These are phyloP conservation scores for Ophiostoma populinum DNA, from an alignment of 2,329 filamentous ascomycete genomes.

Conservation along the genomic window DNA sequence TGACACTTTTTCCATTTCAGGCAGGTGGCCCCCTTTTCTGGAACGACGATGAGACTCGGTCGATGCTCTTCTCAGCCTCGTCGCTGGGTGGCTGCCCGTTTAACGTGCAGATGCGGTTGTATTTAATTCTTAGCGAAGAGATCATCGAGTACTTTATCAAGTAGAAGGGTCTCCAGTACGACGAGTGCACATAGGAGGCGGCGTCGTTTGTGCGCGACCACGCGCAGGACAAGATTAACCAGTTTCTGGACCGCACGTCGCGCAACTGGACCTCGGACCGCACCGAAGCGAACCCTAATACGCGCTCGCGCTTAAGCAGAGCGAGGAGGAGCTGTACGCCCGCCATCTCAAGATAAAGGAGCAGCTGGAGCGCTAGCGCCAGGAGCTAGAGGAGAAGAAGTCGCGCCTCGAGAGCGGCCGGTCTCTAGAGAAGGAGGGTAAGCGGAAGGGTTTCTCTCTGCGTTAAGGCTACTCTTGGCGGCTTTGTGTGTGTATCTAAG, in stretches of 20 bases:
- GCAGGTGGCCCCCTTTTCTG: too few species aligned
- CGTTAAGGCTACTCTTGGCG: conserved; percentile 55
- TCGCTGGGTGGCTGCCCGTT: too few species aligned
- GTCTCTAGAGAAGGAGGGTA: conserved; percentile 92
- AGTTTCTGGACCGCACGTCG: conserved; percentile 68
- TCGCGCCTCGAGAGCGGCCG: conserved; percentile 82
- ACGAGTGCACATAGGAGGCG: conserved; percentile 85
- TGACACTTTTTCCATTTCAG: too few species aligned
- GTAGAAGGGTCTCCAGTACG: conserved; percentile 89
- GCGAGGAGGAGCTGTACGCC: conserved; percentile 95
- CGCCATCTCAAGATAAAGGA: conserved; percentile 99
- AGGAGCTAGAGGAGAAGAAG: conserved; percentile 98
- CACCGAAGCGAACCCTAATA: conserved; percentile 57
- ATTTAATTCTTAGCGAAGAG: too few species aligned
- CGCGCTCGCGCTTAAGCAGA: conserved; percentile 78
- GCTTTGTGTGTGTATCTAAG: too few species aligned
- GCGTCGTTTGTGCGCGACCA: conserved; percentile 51
- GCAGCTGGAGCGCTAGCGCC: conserved; percentile 85
- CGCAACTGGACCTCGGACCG: conserved; percentile 68
- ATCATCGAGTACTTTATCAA: conserved; percentile 86
- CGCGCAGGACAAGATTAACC: conserved; percentile 80
- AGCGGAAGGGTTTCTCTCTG: conserved; percentile 98
- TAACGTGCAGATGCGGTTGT: too few species aligned
- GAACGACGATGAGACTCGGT: too few species aligned
- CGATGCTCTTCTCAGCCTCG: too few species aligned